phyloP scores from a whole-genome alignment of 208 protist genomes.

The Ichthyophonus hoferi region DNA sequence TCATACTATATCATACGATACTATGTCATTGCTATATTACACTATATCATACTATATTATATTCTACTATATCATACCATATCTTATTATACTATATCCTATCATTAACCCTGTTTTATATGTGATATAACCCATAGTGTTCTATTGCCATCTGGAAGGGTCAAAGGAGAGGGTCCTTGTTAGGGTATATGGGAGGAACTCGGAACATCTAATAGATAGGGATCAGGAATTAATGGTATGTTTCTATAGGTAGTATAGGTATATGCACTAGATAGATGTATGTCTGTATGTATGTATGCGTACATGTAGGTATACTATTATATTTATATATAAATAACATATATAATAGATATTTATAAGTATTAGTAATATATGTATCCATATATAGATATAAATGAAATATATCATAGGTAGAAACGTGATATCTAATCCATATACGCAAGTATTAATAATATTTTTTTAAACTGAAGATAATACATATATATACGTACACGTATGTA shows the following conservation, averaged over 20 bases:
- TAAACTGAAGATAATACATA: neutral
- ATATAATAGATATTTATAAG: neutral
- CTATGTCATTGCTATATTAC: neutral
- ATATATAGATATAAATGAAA: neutral
- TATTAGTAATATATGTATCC: neutral
- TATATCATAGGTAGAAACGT: too few relatives aligned
- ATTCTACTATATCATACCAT: neutral
- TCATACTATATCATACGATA: neutral
- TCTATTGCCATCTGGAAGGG: slow-evolving; percentile 22
- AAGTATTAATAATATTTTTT: too few relatives aligned
- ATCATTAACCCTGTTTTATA: too few relatives aligned
- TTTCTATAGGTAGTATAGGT: too few relatives aligned
- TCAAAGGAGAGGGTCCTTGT: slow-evolving; percentile 32
- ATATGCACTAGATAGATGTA: too few relatives aligned
- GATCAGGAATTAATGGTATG: slow-evolving; percentile 39
- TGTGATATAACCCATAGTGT: too few relatives aligned
- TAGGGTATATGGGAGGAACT: slow-evolving; percentile 41
- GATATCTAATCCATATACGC: too few relatives aligned
- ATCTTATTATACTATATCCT: neutral
- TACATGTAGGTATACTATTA: neutral
- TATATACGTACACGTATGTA: neutral
- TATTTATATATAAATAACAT: neutral
- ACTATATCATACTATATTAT: neutral
- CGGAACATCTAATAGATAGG: slow-evolving; percentile 30
- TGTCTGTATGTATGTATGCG: neutral